phyloP scores from a whole-genome alignment of 2,329 filamentous ascomycete genomes.

The Cyphellophora attinorum region DNA sequence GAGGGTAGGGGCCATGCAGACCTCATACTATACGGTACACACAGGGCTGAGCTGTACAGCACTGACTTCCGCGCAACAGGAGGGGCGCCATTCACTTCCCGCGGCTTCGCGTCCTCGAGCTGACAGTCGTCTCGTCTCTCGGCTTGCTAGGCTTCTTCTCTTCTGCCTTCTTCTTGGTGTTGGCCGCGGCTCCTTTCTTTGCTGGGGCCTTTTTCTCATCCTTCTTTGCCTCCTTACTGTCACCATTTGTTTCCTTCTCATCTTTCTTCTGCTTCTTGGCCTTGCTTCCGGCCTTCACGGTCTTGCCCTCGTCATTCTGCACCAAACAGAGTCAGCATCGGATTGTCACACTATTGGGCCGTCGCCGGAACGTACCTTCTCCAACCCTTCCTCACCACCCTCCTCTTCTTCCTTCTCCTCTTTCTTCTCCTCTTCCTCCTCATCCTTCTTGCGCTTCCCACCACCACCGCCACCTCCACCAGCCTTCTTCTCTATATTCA shows the following conservation, averaged over 20 bases:
- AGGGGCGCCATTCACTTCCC: slow-evolving; percentile 3
- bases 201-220: slow-evolving; percentile 6
- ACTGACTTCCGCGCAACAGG: not conserved
- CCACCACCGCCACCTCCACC: slow-evolving; percentile 7
- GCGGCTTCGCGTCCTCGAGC: slow-evolving; percentile 3
- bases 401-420: slow-evolving; percentile 19
- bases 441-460: slow-evolving; percentile 18
- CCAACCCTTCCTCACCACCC: slow-evolving; percentile 12
- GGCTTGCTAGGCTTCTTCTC: slow-evolving; percentile 7
- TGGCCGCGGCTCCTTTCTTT: not conserved
- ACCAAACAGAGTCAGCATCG: too few relatives aligned
- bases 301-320: slow-evolving; percentile 3
- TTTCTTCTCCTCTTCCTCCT: slow-evolving; percentile 27
- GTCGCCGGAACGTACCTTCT: slow-evolving; percentile 3
- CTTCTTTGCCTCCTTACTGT: slow-evolving; percentile 22
- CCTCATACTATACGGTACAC: slow-evolving; percentile 1
- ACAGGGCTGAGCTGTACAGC: too few relatives aligned
- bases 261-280: slow-evolving; percentile 21
- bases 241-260: slow-evolving; percentile 6
- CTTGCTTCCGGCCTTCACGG: slow-evolving; percentile 16
- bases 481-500: slow-evolving; percentile 44
- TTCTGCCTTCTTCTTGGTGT: slow-evolving; percentile 2
- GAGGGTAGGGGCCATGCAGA: too few relatives aligned
- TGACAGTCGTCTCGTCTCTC: slow-evolving; percentile 3
- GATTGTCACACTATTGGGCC: slow-evolving; percentile 4